Evolutionary conservation across 805 yeast species (phyloP).

Genomic region (Blastobotrys terrestris): DNA sequence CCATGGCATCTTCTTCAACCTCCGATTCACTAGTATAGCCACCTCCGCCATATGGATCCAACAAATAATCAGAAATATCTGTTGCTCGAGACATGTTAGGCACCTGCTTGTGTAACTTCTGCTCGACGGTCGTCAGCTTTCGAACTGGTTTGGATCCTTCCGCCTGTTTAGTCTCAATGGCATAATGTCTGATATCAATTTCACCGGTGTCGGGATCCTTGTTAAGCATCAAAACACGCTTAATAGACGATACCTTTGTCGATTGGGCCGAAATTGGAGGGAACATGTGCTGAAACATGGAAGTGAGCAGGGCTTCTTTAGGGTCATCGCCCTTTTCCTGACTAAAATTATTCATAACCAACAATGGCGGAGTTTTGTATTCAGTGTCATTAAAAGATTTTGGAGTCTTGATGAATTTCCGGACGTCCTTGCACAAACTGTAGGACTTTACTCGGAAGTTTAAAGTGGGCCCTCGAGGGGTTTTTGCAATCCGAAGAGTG

Average conservation of each 20-base stretch:
- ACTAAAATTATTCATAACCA: slow-evolving; percentile 87
- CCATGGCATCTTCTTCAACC: slow-evolving; percentile 57
- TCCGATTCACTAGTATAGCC: slow-evolving; percentile 88
- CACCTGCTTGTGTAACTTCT: slow-evolving; percentile 52
- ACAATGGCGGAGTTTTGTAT: slow-evolving; percentile 72
- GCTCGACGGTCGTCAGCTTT: slow-evolving; percentile 58
- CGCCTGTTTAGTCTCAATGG: slow-evolving; percentile 78
- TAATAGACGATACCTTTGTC: slow-evolving; percentile 67
- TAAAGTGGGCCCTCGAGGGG: slow-evolving; percentile 93
- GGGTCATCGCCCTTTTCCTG: slow-evolving; percentile 50
- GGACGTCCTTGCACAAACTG: slow-evolving; percentile 76
- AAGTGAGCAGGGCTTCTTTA: slow-evolving; percentile 71
- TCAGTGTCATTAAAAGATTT: slow-evolving; percentile 62
- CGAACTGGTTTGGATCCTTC: slow-evolving; percentile 63
- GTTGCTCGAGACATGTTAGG: slow-evolving; percentile 63
- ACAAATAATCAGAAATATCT: slow-evolving; percentile 77
- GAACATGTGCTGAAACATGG: slow-evolving; percentile 91
- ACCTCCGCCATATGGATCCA: slow-evolving; percentile 77
- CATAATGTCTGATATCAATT: slow-evolving; percentile 84
- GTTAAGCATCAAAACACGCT: slow-evolving; percentile 78
- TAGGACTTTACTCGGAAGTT: slow-evolving; percentile 74
- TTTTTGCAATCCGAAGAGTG: slow-evolving; percentile 73
- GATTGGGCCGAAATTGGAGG: slow-evolving; percentile 88
- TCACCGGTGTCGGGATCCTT: slow-evolving; percentile 63
- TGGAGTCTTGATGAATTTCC: slow-evolving; percentile 64